Percentiles rank a stretch among this genome's conserved stretches.
Conservation (phyloP, 495 filamentous ascomycete genomes). For the Penicillium subrubescens region DNA sequence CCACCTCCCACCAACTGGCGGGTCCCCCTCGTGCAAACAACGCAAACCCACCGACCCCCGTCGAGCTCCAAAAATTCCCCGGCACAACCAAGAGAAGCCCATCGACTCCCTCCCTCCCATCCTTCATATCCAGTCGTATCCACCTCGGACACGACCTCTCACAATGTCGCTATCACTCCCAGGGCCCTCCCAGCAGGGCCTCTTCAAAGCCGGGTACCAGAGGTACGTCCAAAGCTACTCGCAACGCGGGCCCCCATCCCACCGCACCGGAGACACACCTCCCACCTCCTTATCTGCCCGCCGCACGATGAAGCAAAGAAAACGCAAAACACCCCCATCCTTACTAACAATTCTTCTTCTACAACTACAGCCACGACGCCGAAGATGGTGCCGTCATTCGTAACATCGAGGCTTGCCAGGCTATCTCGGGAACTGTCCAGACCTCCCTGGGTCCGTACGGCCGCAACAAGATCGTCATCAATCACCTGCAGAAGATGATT, state of each 20-base stretch:
- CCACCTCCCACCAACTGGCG: conserved; percentile 20
- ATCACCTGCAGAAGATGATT: conserved; percentile 99
- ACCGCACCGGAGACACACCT: conserved; percentile 26
- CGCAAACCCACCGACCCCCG: conserved; percentile 45
- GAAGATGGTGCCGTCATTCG: conserved; percentile 99
- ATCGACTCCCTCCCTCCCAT: conserved; percentile 27
- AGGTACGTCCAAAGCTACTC: conserved; percentile 60
- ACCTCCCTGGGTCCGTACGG: conserved; percentile 97
- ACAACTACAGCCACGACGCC: conserved; percentile 75
- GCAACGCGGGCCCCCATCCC: conserved; percentile 20
- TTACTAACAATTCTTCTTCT: conserved; percentile 13
- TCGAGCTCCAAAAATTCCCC: conserved; percentile 50
- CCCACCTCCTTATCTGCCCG: conserved; percentile 35
- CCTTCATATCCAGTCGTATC: conserved; percentile 29
- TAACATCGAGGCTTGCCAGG: conserved; percentile 97
- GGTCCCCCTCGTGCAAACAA: conserved; percentile 48
- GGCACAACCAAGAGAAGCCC: conserved; percentile 34
- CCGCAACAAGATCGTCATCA: conserved; percentile 99
- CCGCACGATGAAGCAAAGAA: conserved; percentile 3
- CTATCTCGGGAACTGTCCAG: conserved; percentile 93
- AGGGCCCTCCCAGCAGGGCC: conserved; percentile 82
- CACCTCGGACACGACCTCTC: conserved; percentile 30
- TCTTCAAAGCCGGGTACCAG: conserved; percentile 97
- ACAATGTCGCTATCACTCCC: conserved; percentile 95
- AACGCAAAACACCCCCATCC: neutral